phyloP scores from a whole-genome alignment of 306 rosid genomes.

The Trichosanthes cucumerina region DNA sequence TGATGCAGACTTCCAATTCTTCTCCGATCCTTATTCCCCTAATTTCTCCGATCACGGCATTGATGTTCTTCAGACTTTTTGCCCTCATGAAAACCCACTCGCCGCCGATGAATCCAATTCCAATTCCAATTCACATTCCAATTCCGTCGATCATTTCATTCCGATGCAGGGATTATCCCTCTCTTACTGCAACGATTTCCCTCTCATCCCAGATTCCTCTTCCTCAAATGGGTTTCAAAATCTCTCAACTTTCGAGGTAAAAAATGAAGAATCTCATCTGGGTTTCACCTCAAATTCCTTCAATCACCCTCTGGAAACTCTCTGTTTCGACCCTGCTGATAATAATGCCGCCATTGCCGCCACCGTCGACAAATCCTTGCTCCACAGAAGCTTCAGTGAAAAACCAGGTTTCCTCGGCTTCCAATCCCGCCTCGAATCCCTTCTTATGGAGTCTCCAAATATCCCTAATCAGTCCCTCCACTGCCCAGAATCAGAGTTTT shows the following conservation, averaged over 20 bases:
- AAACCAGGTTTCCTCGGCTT: slow-evolving; percentile 31
- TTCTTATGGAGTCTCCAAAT: slow-evolving; percentile 27
- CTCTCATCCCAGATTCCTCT: slow-evolving; percentile 11
- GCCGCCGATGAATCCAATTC: slow-evolving; percentile 19
- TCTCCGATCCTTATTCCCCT: slow-evolving; percentile 32
- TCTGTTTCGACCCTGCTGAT: slow-evolving; percentile 35
- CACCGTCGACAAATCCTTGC: slow-evolving; percentile 26
- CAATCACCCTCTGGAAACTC: slow-evolving; percentile 26
- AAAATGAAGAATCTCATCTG: slow-evolving; percentile 42
- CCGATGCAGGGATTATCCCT: slow-evolving; percentile 26
- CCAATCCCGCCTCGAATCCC: slow-evolving; percentile 26
- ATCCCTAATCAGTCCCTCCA: slow-evolving; percentile 28
- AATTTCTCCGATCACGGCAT: slow-evolving; percentile 31
- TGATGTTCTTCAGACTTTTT: slow-evolving; percentile 25
- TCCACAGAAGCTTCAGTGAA: slow-evolving; percentile 58
- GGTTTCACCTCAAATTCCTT: slow-evolving; percentile 10
- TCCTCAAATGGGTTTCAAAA: slow-evolving; percentile 21
- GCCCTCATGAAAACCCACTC: slow-evolving; percentile 17
- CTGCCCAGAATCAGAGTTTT: slow-evolving; percentile 34
- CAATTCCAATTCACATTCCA: neutral
- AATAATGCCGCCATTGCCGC: slow-evolving; percentile 21
- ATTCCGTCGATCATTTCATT: slow-evolving; percentile 23
- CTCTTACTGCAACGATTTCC: slow-evolving; percentile 17
- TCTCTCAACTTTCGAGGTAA: slow-evolving; percentile 31
- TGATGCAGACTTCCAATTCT: slow-evolving; percentile 34